Evolutionary conservation across 108 stramenopile genomes (phyloP), one percentile per base, ranked within the genome.

Genomic region (Halocafeteria seosinensis): DNA sequence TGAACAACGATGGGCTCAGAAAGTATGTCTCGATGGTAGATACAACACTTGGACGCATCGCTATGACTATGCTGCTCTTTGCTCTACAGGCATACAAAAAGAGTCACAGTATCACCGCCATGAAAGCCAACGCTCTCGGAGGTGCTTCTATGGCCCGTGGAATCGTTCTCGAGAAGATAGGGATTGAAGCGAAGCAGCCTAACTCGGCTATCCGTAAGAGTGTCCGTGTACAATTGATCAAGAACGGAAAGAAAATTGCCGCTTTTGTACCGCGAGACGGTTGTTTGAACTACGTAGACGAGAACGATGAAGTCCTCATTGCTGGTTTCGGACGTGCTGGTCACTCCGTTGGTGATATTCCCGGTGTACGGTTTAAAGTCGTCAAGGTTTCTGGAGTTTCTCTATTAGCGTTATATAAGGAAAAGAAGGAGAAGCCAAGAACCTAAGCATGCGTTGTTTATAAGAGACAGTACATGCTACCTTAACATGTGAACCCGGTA

Each of bases 131-230:
- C 80, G 95, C 98, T 66, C 87, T 99, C 82, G 98, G 94, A 81
- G 98, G 95, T 57, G 86, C 95, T 65, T 91, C 93, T 76, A 96
- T 97, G 95, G 91, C 95, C 80, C 97, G 97, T 88, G 98, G 98
- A 75, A 99, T 99, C 84, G 98, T 99, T 37, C 82, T 99, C 67
- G 98, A 99, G 84, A 97, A 99, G 87, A 99, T 99, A 55, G 98
- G 98, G 66, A 95, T 99, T 81, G 98, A 99, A 76, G 98, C 98
- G 57, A 97, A 99, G 81, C 98, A 99, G 82, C 98, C 98, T 63
- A 99, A 99, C 89, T 92, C 91, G n/a, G 98, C 98, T 68, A 99
- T 99, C 79, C 92, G 98, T 66, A 99, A 99, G 87, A 92, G 92
- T 65, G 94, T 94, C 38, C 92, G 98, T 52, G 98, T 99, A 50